phyloP scores from a whole-genome alignment of 768 basidiomycete genomes.

The Cyclocybe cylindracea region DNA sequence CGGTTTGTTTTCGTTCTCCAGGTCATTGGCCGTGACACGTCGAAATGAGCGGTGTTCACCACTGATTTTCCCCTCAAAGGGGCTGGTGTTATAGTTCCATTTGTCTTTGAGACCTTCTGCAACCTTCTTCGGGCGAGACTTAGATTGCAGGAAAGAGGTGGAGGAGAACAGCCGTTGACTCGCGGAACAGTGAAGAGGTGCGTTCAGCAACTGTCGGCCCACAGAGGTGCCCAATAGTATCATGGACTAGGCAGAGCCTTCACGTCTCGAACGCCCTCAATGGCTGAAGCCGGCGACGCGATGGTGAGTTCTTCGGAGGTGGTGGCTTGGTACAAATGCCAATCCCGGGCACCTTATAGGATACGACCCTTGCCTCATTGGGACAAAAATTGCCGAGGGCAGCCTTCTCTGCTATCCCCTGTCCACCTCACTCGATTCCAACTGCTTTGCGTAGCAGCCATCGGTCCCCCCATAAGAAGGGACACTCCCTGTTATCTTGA shows the following conservation, averaged over 20 bases:
- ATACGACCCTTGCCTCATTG: no score
- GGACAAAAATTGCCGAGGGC: no score
- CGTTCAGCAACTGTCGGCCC: constrained; percentile 32
- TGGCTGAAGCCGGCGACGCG: neutral
- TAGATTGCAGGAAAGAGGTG: constrained; percentile 11
- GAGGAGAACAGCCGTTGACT: constrained; percentile 25
- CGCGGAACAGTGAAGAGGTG: constrained; percentile 11
- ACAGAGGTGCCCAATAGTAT: constrained; percentile 31
- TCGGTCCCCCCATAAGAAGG: no score
- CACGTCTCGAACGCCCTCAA: constrained; percentile 3
- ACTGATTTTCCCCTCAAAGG: constrained; percentile 54
- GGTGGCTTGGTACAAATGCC: no score
- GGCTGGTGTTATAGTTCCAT: constrained; percentile 78
- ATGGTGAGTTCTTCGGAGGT: neutral
- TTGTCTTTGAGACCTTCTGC: constrained; percentile 47
- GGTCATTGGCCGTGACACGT: constrained; percentile 68
- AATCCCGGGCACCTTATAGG: no score
- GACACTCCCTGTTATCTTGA: neutral
- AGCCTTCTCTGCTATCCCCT: no score
- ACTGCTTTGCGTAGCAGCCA: no score
- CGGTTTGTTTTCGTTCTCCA: constrained; percentile 57
- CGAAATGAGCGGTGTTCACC: constrained; percentile 43
- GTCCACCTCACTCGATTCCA: no score
- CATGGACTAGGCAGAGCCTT: constrained; percentile 33
- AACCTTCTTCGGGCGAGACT: constrained; percentile 7